These are phyloP conservation scores for Fusarium nodosum DNA, from an alignment of 2,329 filamentous ascomycete species.

Conservation along the genomic window DNA sequence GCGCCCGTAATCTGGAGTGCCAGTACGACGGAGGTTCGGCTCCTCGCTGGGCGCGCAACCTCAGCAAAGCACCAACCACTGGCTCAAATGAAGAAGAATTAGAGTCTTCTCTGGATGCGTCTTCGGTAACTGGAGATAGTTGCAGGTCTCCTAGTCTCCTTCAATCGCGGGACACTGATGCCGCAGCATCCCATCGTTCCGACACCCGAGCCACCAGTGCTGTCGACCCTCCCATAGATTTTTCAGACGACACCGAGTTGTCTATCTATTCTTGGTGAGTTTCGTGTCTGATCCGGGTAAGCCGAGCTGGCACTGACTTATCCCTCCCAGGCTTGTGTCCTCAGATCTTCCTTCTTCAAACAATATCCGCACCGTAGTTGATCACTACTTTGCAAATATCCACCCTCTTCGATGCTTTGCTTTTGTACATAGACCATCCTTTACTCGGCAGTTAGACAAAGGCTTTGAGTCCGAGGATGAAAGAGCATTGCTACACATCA, in stretches of 20 bases:
- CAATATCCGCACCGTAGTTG: slow-evolving; percentile 55
- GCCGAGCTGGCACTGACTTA: slow-evolving; percentile 15
- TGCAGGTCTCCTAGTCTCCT: slow-evolving; percentile 46
- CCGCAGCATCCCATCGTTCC: slow-evolving; percentile 37
- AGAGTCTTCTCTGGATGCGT: slow-evolving; percentile 37
- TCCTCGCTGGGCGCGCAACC: slow-evolving; percentile 55
- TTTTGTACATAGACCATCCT: slow-evolving; percentile 58
- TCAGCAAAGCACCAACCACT: slow-evolving; percentile 48
- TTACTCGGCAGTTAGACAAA: slow-evolving; percentile 56
- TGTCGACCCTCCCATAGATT: slow-evolving; percentile 43
- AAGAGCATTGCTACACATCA: slow-evolving; percentile 55
- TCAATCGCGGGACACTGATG: slow-evolving; percentile 46
- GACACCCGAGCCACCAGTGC: slow-evolving; percentile 42
- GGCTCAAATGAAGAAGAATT: slow-evolving; percentile 45
- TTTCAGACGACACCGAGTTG: slow-evolving; percentile 48
- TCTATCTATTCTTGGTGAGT: slow-evolving; percentile 49
- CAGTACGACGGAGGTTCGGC: slow-evolving; percentile 57
- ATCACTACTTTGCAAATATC: slow-evolving; percentile 57
- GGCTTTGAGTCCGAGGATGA: slow-evolving; percentile 56
- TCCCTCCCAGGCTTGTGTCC: slow-evolving; percentile 52
- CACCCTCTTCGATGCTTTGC: slow-evolving; percentile 59
- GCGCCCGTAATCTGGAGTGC: slow-evolving; percentile 54
- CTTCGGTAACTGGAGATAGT: slow-evolving; percentile 37
- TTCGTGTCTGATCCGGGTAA: neutral
- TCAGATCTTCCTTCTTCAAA: slow-evolving; percentile 52